Evolutionary conservation across 1,139 yeast genomes (phyloP), one percentile per base, ranked within the genome.

Genomic region (Magnusiomyces sp.): DNA sequence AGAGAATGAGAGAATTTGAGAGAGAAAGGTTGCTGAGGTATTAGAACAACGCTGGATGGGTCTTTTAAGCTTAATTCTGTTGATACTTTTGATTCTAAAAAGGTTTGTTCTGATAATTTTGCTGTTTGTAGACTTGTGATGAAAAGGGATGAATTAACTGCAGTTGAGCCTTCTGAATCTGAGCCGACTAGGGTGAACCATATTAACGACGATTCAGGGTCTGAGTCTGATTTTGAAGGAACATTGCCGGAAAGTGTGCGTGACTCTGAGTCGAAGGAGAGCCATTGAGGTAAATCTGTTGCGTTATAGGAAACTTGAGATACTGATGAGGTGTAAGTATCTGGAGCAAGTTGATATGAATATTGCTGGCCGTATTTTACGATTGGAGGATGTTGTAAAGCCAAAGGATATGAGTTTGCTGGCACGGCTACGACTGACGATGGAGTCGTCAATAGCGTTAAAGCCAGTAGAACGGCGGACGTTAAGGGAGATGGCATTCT

Each of bases 201-300:
- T 27, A 66, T 62, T 2, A 64, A 57, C 40, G 70, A 60, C n/a
- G 29, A 43, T 13, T 37, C 31, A 31, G 36, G 17, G 9, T 27
- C 5, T 2, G 11, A 20, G 16, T 38, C n/a, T 7, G 42, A 17
- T 40, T 71, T 71, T 1, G 67, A 53, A 1, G 72, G 59, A 1
- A 97, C 95, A 0, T 78, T 77, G 6, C 99, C 98, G 1, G 79
- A 61, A 40, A 92, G 74, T 0, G 82, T 74, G 50, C 87, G 71
- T 5, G 85, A 65, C 7, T 60, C 53, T 0, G 79, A 58, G 65
- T 90, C 94, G 58, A 92, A 86, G 1, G 71, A 59, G 39, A 92
- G 72, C 98, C 98, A 92, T 9, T 64, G 54, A 1, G 98, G 98
- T 52, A 81, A 69, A 46, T 74, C 69, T 20, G 72, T 65, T 0